phyloP scores from a whole-genome alignment of 345 rosid species.

The Theobroma cacao region DNA sequence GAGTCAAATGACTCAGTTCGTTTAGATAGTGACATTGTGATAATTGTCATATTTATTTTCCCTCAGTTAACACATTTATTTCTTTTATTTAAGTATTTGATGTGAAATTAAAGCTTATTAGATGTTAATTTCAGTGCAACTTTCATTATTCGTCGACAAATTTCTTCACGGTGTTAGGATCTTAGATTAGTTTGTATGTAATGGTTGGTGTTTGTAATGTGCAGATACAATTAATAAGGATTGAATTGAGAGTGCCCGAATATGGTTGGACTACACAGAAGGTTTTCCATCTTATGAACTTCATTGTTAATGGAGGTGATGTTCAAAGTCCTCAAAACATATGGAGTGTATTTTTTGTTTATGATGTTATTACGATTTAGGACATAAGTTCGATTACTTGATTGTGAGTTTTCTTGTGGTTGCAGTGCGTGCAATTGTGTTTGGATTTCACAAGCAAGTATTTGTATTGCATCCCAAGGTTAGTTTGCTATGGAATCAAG shows the following conservation, averaged over 20 bases:
- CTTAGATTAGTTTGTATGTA: background rate
- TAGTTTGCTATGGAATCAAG: conserved; percentile 21
- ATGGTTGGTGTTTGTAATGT: conserved; percentile 11
- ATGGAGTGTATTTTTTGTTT: background rate
- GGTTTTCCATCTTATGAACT: conserved; percentile 97
- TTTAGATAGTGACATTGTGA: background rate
- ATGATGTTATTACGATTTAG: background rate
- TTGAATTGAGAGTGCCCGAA: conserved; percentile 95
- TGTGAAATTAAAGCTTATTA: background rate
- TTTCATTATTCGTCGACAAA: background rate
- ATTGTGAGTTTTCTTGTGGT: conserved; percentile 7
- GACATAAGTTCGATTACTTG: background rate
- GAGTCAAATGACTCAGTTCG: background rate
- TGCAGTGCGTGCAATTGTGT: conserved; percentile 89
- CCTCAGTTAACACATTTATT: background rate
- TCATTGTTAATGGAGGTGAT: conserved; percentile 97
- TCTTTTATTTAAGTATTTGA: background rate
- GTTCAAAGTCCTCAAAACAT: background rate
- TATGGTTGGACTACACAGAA: conserved; percentile 99
- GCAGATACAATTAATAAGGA: conserved; percentile 86
- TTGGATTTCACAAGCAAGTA: conserved; percentile 87
- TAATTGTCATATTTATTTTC: background rate
- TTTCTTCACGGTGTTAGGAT: background rate
- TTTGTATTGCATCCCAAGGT: conserved; percentile 89
- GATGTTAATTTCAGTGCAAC: background rate